These are phyloP conservation scores for Trichophyton benhamiae DNA, from an alignment of 2,329 filamentous ascomycete species.

Conservation along the genomic window DNA sequence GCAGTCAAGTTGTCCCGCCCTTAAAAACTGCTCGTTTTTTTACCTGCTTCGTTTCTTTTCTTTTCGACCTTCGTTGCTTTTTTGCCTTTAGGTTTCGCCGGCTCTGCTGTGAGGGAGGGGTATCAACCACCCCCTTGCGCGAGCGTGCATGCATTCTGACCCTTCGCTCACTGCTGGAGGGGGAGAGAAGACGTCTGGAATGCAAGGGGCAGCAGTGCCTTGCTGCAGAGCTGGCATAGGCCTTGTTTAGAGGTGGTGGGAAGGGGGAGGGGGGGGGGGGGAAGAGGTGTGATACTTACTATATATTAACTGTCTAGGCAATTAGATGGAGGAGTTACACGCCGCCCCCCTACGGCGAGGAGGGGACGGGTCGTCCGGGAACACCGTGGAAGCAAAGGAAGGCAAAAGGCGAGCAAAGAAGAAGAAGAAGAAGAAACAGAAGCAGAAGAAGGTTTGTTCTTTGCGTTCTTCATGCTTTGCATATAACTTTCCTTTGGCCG, in stretches of 20 bases:
- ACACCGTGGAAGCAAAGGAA: background rate
- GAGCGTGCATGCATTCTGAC: background rate
- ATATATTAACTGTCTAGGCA: background rate
- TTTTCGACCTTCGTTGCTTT: background rate
- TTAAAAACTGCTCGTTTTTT: background rate
- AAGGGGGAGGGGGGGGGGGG: too few relatives aligned
- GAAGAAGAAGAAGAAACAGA: background rate
- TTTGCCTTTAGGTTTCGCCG: background rate
- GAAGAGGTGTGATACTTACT: background rate
- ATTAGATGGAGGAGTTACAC: background rate
- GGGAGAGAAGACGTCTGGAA: constrained; percentile 1
- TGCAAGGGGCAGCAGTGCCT: constrained; percentile 2
- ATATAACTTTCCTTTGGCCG: background rate
- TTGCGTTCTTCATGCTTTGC: constrained; percentile 1
- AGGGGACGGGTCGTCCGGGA: background rate
- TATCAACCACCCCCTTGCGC: background rate
- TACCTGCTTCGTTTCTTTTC: background rate
- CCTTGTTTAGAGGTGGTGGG: background rate
- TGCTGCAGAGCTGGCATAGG: background rate
- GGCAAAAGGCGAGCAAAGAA: background rate
- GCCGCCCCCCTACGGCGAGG: background rate
- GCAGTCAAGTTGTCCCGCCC: background rate
- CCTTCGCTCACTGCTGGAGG: background rate
- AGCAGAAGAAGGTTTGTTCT: background rate
- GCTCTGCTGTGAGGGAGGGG: background rate